Evolutionary conservation across 139 green algal species (phyloP), one percentile per base, ranked within the genome.

Genomic region (Pedinophyceae sp.): DNA sequence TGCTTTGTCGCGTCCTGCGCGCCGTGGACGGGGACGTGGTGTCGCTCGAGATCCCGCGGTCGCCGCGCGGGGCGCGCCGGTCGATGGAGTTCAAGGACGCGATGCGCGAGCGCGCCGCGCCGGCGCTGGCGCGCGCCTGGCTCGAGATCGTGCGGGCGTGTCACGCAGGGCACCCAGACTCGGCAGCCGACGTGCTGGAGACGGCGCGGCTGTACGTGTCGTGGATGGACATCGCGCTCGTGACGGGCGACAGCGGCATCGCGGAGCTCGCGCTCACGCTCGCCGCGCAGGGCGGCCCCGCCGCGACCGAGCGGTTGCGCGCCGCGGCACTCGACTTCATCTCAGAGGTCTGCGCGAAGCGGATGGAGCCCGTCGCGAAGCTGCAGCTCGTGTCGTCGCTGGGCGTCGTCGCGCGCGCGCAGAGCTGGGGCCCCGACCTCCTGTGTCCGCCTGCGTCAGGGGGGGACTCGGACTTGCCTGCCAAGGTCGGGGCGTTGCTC

Each of bases 181-280:
- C 86, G 29, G 74, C 83, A 10, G 70, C 69, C 2, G 48, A 62
- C 24, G 71, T 90, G 48, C 80, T 95, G 38, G 25, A 54, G 7
- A 76, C 66, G 15, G 70, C 81, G 45, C 46, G 71, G 56, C 71
- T 77, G 19, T 96, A 93, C 64, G 73, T 95, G 26, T 66, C 69
- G 50, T 97, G 89, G 89, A 87, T 95, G 2, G 89, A 97, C 72
- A 94, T 97, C 28, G 50, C 50, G 2, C 72, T 97, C 13, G 76
- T 97, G 13, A 85, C 77, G n/a, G n/a, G n/a, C n/a, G n/a, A n/a
- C n/a, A n/a, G n/a, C n/a, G n/a, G n/a, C n/a, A n/a, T n/a, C n/a
- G n/a, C n/a, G n/a, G n/a, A n/a, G n/a, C n/a, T n/a, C n/a, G n/a
- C n/a, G n/a, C n/a, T n/a, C n/a, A n/a, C n/a, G n/a, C n/a, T n/a